Evolutionary conservation across 441 rosid species (phyloP).

Genomic region (Gossypium schwendimanii): DNA sequence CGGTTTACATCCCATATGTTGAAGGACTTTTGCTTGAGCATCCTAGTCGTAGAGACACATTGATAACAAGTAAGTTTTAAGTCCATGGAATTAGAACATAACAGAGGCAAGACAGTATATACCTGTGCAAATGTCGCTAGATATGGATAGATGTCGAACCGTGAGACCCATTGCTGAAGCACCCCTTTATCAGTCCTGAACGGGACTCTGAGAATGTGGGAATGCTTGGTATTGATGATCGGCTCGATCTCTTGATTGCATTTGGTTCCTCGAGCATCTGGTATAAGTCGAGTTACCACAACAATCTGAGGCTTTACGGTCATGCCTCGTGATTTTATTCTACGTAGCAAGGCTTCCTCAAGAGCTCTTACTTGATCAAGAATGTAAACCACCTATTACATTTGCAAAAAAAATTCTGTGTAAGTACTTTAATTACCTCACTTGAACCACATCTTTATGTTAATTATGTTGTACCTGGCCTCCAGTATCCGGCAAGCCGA

Average conservation of each 20-base stretch:
- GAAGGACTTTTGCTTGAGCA: constrained; percentile 54
- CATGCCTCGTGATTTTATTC: constrained; percentile 72
- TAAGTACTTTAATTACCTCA: not conserved
- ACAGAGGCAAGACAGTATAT: not conserved
- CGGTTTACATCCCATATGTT: constrained; percentile 63
- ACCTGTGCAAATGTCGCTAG: constrained; percentile 72
- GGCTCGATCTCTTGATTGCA: constrained; percentile 81
- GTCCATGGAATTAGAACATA: not conserved
- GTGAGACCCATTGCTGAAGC: constrained; percentile 76
- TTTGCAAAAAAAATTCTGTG: not conserved
- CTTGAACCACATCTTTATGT: not conserved
- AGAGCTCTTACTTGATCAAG: constrained; percentile 93
- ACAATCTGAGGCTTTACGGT: constrained; percentile 69
- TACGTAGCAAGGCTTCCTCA: constrained; percentile 68
- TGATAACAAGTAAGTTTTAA: not conserved
- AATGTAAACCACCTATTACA: constrained; percentile 76
- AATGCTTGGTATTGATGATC: constrained; percentile 59
- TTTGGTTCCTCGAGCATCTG: constrained; percentile 72
- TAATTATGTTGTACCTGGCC: constrained; percentile 55
- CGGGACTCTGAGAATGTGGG: constrained; percentile 77
- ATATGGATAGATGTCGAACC: constrained; percentile 84
- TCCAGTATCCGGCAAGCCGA: constrained; percentile 91
- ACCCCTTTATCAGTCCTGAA: constrained; percentile 61
- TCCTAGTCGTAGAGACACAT: constrained; percentile 33
- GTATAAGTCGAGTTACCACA: constrained; percentile 82